Base-by-base conservation (phyloP, 176 grass and related monocot species). In the Pontederia crassipes region DNA sequence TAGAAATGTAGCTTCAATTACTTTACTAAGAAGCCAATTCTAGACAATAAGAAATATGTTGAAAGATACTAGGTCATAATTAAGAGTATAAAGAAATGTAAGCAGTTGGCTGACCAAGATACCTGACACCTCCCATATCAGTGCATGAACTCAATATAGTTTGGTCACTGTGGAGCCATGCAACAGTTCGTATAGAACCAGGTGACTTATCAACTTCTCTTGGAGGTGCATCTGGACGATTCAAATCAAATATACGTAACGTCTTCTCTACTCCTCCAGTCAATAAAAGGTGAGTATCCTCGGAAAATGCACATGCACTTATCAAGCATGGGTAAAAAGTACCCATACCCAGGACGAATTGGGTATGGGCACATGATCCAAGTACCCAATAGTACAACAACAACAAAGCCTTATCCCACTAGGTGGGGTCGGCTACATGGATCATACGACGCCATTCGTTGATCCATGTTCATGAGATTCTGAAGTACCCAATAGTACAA, bases 121-220 rank as follows among this genome's bases (percentile, higher is more conserved):
- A 97, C 92, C 93, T 98, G 73, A 92, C 88, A 83, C 93, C 88
- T 64, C 87, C 81, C 65, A 98, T 85, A 57, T 98, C 93, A 68
- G 83, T 79, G 88, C 93, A 98, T 9, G 93, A 98, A 80, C 84
- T 98, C 63, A 98, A 66, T 70, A 98, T 89, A 20, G 87, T 79
- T 58, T 92, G 84, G 52, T 92, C 93, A 52, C 81, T 92, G 55
- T 98, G 93, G 80, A 98, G 88, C 93, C 93, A 98, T 69, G 93
- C 72, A 68, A 77, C 79, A 52, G 93, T 98, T 80, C 93, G 83
- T 12, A 86, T 74, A 49, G 79, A 83, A 71, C 87, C 93, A 49
- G 93, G 93, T 54, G 88, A 80, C 66, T 92, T 98, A 61, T 98
- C 93, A 80, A 98, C 67, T 74, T 98, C 82, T 77, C 87, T 88